These are phyloP conservation scores for Coprinopsis marcescibilis DNA, from an alignment of 768 basidiomycete species.

Conservation along the genomic window DNA sequence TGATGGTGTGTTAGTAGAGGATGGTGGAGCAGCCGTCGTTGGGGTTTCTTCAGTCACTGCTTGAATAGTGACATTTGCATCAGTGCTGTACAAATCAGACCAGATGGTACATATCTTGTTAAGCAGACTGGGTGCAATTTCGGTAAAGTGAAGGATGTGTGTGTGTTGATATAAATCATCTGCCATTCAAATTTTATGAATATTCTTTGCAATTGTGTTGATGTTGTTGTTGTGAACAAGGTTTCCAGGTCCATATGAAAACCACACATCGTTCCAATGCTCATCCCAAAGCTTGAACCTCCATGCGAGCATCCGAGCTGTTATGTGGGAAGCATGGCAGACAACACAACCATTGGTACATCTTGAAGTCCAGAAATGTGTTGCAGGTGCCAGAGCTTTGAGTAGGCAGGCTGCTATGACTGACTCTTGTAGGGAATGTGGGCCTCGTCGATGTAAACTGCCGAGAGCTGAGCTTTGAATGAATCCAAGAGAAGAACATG, in stretches of 20 bases:
- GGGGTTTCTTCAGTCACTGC: background rate
- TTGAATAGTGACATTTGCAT: background rate
- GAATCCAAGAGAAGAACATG: conserved; percentile 12
- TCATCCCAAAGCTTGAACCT: conserved; percentile 4
- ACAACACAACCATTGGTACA: conserved; percentile 11
- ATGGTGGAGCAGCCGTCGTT: background rate
- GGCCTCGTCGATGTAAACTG: conserved; percentile 18
- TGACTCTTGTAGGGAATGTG: conserved; percentile 14
- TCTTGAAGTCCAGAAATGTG: conserved; percentile 10
- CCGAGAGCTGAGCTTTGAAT: conserved; percentile 16
- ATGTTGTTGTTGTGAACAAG: conserved; percentile 8
- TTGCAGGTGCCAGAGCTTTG: conserved; percentile 10
- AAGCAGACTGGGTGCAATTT: conserved; percentile 4
- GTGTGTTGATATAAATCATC: conserved; percentile 5
- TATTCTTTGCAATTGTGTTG: background rate
- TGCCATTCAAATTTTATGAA: background rate
- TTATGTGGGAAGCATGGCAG: conserved; percentile 15
- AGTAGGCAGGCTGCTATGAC: conserved; percentile 13
- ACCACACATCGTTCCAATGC: conserved; percentile 12
- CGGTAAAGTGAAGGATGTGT: conserved; percentile 9
- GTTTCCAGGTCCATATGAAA: conserved; percentile 7
- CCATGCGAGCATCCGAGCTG: conserved; percentile 13
- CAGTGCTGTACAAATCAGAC: background rate
- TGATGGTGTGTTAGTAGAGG: background rate
- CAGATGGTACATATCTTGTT: background rate